Percentiles rank a stretch among this genome's conserved stretches.
Conservation (phyloP, 306 rosid species). For the Gillenia trifoliata region DNA sequence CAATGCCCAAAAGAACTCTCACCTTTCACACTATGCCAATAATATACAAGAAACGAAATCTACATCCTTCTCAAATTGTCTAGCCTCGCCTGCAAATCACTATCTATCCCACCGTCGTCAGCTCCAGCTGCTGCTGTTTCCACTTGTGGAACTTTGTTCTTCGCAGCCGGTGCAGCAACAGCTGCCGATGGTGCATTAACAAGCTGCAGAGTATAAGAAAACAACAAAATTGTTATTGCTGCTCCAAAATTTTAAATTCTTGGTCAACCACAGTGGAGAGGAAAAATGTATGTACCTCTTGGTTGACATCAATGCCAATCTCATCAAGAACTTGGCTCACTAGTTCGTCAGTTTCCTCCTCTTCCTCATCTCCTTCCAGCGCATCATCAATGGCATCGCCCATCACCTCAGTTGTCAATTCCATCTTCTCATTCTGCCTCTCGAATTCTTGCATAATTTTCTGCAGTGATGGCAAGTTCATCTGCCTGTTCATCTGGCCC, state of each 20-base stretch:
- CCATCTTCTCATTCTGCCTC: slow-evolving; percentile 94
- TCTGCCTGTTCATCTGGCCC: slow-evolving; percentile 97
- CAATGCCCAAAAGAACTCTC: slow-evolving; percentile 26
- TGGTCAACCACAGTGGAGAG: not conserved
- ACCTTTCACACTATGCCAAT: slow-evolving; percentile 24
- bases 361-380: slow-evolving; percentile 95
- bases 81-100: slow-evolving; percentile 88
- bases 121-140: slow-evolving; percentile 45
- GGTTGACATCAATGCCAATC: slow-evolving; percentile 79
- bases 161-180: slow-evolving; percentile 76
- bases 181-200: slow-evolving; percentile 80
- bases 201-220: slow-evolving; percentile 53
- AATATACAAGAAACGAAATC: slow-evolving; percentile 20
- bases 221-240: slow-evolving; percentile 7
- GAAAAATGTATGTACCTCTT: slow-evolving; percentile 54
- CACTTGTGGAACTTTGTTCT: slow-evolving; percentile 67
- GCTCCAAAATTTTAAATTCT: not conserved
- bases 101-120: slow-evolving; percentile 81
- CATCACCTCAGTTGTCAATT: slow-evolving; percentile 76
- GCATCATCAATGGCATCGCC: slow-evolving; percentile 97
- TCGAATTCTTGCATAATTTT: slow-evolving; percentile 95
- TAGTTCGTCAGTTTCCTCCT: slow-evolving; percentile 87
- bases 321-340: slow-evolving; percentile 95
- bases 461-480: slow-evolving; percentile 92
- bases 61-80: slow-evolving; percentile 89